Base-by-base conservation (phyloP, 768 basidiomycete genomes). In the Pleurotus sapidus region DNA sequence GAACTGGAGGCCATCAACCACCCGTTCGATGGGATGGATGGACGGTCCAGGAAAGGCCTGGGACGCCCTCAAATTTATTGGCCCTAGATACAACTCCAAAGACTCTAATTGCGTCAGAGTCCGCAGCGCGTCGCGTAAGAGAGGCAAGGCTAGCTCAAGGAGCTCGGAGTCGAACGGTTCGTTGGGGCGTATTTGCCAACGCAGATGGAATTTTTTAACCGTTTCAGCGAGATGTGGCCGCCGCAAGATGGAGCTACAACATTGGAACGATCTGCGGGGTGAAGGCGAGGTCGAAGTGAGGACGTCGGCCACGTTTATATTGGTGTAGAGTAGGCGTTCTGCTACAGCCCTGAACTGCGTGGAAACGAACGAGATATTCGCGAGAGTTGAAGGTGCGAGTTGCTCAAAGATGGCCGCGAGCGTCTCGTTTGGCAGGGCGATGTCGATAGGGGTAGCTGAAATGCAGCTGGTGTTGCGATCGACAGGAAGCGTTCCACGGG, bases 291-390 rank as follows among this genome's bases (percentile, higher is more conserved):
- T 61, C 47, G 70, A 68, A 4, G 77, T 74, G 50, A 86, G 66
- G 24, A 64, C 57, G 61, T 87, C 86, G 54, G 67, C 69, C 60
- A 88, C 75, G 59, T 62, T 61, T 59, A 86, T 72, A 51, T 76
- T 74, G 9, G 84, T 68, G 65, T 87, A 87, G 37, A 88, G 79
- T 18, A 83, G 64, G 56, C 81, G 80, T 66, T 86, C 85, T 2
- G 83, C 84, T 38, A 86, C 78, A 34, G 74, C 79, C 65, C 74
- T 76, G 65, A 77, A 78, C 9, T 69, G 70, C 46, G 65, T 73
- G n/a, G 79, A 84, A 54, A 81, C 78, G 57, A 74, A 68, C 23
- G 81, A 63, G 57, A 80, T 62, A 51, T 67, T 60, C 39, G 73
- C 68, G 57, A 86, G 78, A 5, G 67, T 65, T 25, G 68, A 40